Evolutionary conservation across 2,329 filamentous ascomycete genomes (phyloP).

Genomic region (Bipolaris cookei): DNA sequence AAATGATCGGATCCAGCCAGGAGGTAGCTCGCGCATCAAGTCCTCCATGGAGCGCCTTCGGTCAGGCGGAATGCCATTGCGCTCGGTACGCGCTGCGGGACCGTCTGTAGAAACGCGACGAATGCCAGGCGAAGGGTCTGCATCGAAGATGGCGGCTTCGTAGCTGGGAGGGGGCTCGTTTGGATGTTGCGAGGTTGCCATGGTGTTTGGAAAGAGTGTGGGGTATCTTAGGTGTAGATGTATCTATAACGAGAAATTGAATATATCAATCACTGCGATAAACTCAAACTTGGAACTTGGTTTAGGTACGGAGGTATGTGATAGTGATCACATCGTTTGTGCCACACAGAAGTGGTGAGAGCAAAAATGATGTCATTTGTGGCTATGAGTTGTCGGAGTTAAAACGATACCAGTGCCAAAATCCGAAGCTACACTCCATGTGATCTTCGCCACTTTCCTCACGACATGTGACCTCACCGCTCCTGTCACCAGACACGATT

Average conservation of each 20-base stretch:
- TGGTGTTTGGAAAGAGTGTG: conserved; percentile 5
- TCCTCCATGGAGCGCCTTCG: conserved; percentile 67
- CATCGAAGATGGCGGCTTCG: conserved; percentile 38
- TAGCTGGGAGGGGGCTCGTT: conserved; percentile 45
- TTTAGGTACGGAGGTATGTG: neutral
- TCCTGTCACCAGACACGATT: neutral
- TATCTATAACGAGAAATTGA: neutral
- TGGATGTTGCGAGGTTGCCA: conserved; percentile 33
- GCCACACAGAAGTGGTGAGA: neutral
- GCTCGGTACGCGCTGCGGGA: conserved; percentile 41
- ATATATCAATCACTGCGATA: neutral
- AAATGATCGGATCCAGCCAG: conserved; percentile 64
- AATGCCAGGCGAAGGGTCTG: conserved; percentile 31
- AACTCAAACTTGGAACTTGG: neutral
- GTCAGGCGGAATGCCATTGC: conserved; percentile 61
- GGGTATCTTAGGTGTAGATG: neutral
- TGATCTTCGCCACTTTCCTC: conserved; percentile 5
- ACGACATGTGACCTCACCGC: neutral
- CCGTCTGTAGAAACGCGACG: conserved; percentile 41
- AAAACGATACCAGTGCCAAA: neutral
- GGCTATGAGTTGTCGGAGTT: conserved; percentile 3
- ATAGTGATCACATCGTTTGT: neutral
- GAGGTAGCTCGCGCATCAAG: conserved; percentile 60
- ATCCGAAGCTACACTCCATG: conserved; percentile 6
- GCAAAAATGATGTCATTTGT: conserved; percentile 15